Base-by-base conservation (phyloP, 768 basidiomycete genomes). In the Panellus pusillus region DNA sequence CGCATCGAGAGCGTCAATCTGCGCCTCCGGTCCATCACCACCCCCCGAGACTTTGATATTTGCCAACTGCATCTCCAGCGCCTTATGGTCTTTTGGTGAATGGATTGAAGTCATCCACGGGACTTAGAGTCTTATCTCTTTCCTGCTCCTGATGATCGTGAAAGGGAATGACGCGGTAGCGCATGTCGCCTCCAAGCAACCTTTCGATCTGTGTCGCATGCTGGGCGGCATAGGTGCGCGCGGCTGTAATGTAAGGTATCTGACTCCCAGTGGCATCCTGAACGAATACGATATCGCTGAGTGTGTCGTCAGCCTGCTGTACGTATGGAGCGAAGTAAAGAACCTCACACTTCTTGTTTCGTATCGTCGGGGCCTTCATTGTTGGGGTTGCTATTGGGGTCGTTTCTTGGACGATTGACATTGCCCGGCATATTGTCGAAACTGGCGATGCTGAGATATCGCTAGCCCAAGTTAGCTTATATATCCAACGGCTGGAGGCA, bases 11-110 rank as follows among this genome's bases (percentile, higher is more conserved):
- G 72, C 79, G 7, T 77, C 76, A 2, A 76, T 78, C 31, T 78
- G 74, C 13, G 78, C 79, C 61, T 81, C 79, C 2, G 79, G 79
- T 0, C 79, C 79, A 63, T 81, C 79, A 31, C 72, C 69, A 19
- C 72, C 72, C 28, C 74, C 72, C 1, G 63, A 61, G 1, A 74
- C 75, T 38, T 66, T 71, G 17, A 77, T 62, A 2, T 63, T 62
- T 45, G 67, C 68, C 37, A 80, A 67, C 52, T 73, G 67, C 20
- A 65, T 62, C 47, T 76, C 68, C 29, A 79, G 65, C 13, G 58
- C 54, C 3, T 49, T 52, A 32, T 74, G 69, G 54, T 77, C 69
- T 9, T 69, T 70, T 24, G 7, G 74, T 71, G 65, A 81, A 79
- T 38, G 28, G 38, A 6, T 70, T 69, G 50, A 70, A 69, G 40